Base-by-base conservation (phyloP, 768 basidiomycete species). In the Suillus plorans region DNA sequence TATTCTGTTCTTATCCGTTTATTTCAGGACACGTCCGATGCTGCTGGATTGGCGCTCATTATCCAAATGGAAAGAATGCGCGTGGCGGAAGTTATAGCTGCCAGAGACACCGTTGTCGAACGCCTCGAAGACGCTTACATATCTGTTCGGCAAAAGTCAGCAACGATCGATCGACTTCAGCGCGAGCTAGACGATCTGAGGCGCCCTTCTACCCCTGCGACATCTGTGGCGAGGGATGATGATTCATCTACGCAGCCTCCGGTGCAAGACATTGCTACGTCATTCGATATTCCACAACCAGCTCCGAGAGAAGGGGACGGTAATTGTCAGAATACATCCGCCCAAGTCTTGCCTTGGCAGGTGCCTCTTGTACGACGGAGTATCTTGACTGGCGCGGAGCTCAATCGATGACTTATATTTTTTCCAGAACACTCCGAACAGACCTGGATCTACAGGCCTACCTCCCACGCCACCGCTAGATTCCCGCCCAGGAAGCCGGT, bases 91-190 rank as follows among this genome's bases (percentile, higher is more conserved):
- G 88, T 86, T 2, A 72, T 88, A 61, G 78, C 76, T 34, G 90
- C 89, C 37, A 85, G 90, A 47, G 90, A 92, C 69, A 82, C 80
- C 37, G 84, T 82, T 18, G 83, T 89, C 2, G 75, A 82, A 49
- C 84, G 84, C 37, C 81, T 92, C 14, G 79, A 83, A 39, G 82
- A 86, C 55, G 88, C 88, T 12, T 89, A 86, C 69, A 72, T 77
- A 16, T 86, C 86, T 0, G 77, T 91, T 68, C 82, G 82, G n/a
- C 82, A 88, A 71, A 90, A 90, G 74, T 80, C 82, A 1, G 78
- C 79, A 25, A 71, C 78, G 8, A 83, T 90, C 64, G 79, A 82
- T 41, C 78, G 73, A 8, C 71, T 89, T 52, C 81, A 85, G 67
- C 76, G 77, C 62, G 80, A 79, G 61, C 68, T 81, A 45, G 76